Evolutionary conservation across 805 yeast species (phyloP), one percentile per base, ranked within the genome.

Genomic region (Cyberlindnera japonica): DNA sequence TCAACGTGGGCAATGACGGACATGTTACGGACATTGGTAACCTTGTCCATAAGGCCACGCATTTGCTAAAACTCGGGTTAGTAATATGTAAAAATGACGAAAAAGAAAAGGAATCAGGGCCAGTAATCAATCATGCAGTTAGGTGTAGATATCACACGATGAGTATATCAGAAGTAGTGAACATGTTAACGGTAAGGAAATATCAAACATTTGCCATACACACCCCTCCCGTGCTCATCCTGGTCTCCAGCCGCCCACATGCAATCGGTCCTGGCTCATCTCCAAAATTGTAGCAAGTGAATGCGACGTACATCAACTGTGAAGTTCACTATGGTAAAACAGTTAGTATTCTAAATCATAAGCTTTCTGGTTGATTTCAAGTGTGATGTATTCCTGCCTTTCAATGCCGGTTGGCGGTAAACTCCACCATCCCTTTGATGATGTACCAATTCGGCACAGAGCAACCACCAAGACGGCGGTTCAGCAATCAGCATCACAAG

Each of bases 1-100:
- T 91, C 99, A 85, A 91, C 98, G 81, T 91, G 99, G 67, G 99
- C 99, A 83, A 93, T 93, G 74, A 91, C 99, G 75, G 98, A 91
- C 95, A 91, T 93, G 95, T 93, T 93, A 81, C 99, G 96, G 68
- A 93, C 97, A 71, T 91, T 91, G 75, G 97, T 84, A 80, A 90
- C 96, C 77, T 83, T 84, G 95, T 93, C 98, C 99, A 91, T 91
- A 75, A 91, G 83, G 68, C 75, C 89, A 79, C 99, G 95, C 83
- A 93, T 91, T 79, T 93, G 97, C 75, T 72, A 20, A 23, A 26
- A 20, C n/a, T 19, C 22, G 26, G 25, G 56, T 51, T 51, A 51
- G 56, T 51, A 49, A 23, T 27, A 17, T 27, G 17, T 3, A 26
- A 8, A 11, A 15, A 6, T 22, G 8, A 12, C 12, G 25, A 6